Percentiles rank a stretch among this genome's conserved stretches.
Conservation (phyloP, 106 monocot genomes). For the Hemerocallis citrina region DNA sequence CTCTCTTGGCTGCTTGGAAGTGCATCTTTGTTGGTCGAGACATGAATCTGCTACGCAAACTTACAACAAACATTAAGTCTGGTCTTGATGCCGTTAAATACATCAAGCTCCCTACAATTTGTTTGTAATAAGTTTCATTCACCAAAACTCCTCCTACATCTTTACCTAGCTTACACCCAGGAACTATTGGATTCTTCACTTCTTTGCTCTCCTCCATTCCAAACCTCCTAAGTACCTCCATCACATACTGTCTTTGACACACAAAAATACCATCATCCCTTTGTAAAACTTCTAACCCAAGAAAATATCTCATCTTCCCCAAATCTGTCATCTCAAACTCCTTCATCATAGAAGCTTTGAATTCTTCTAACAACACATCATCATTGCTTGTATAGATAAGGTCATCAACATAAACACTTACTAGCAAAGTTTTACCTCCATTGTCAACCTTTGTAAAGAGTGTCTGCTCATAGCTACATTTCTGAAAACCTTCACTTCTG, state of each 20-base stretch:
- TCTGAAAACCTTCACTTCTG: not conserved
- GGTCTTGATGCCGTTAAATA: conserved; percentile 21
- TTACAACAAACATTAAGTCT: conserved; percentile 2
- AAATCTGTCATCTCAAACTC: not conserved
- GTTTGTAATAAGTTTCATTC: conserved; percentile 13
- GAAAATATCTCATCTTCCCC: not conserved
- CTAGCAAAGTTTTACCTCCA: not conserved
- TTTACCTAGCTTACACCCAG: not conserved
- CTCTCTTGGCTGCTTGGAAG: conserved; percentile 5
- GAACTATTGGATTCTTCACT: not conserved
- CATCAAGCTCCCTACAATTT: conserved; percentile 18
- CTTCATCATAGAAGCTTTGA: not conserved
- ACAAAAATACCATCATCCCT: conserved; percentile 4
- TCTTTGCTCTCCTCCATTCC: conserved; percentile 11
- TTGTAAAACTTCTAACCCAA: not conserved
- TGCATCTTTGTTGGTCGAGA: not conserved
- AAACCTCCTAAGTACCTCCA: not conserved
- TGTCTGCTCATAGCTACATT: conserved; percentile 4
- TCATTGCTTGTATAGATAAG: conserved; percentile 4
- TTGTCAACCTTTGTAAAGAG: not conserved
- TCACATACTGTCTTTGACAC: conserved; percentile 6
- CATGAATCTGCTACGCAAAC: not conserved
- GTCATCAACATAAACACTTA: conserved; percentile 11
- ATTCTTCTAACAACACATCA: conserved; percentile 2
- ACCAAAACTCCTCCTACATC: no score